phyloP scores from a whole-genome alignment of 2,329 filamentous ascomycete species.

The Cladosporium sphaerospermum region DNA sequence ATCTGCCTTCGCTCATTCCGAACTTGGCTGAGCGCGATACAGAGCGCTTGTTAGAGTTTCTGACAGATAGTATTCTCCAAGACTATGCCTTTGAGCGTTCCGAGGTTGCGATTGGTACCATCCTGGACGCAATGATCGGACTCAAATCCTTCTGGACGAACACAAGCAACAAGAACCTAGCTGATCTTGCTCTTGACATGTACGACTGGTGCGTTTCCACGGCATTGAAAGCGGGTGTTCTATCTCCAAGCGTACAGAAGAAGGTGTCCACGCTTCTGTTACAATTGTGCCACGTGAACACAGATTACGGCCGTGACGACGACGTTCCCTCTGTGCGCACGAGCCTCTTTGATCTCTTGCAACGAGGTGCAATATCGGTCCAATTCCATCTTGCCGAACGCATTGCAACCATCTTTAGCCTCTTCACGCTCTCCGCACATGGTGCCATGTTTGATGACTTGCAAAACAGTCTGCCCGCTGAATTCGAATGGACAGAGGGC shows the following conservation, averaged over 20 bases:
- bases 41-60: slow-evolving; percentile 40
- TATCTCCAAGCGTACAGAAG: slow-evolving; percentile 64
- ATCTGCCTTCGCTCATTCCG: slow-evolving; percentile 21
- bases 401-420: slow-evolving; percentile 68
- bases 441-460: slow-evolving; percentile 81
- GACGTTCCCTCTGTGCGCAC: slow-evolving; percentile 58
- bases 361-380: slow-evolving; percentile 59
- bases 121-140: slow-evolving; percentile 61
- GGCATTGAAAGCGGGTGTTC: slow-evolving; percentile 59
- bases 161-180: slow-evolving; percentile 51
- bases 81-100: slow-evolving; percentile 62
- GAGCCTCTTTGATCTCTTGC: slow-evolving; percentile 67
- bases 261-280: slow-evolving; percentile 64
- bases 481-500: slow-evolving; percentile 67
- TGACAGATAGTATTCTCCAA: slow-evolving; percentile 44
- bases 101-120: slow-evolving; percentile 64
- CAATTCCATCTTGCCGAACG: slow-evolving; percentile 68
- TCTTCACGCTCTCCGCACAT: slow-evolving; percentile 77
- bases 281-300: slow-evolving; percentile 59
- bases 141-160: slow-evolving; percentile 60
- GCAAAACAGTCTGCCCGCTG: slow-evolving; percentile 67
- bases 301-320: slow-evolving; percentile 56
- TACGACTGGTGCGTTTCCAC: slow-evolving; percentile 71
- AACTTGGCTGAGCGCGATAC: slow-evolving; percentile 29
- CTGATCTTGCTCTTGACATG: slow-evolving; percentile 63